These are phyloP conservation scores for Gracilariopsis chorda DNA, from an alignment of 23 red algal species.

Conservation along the genomic window DNA sequence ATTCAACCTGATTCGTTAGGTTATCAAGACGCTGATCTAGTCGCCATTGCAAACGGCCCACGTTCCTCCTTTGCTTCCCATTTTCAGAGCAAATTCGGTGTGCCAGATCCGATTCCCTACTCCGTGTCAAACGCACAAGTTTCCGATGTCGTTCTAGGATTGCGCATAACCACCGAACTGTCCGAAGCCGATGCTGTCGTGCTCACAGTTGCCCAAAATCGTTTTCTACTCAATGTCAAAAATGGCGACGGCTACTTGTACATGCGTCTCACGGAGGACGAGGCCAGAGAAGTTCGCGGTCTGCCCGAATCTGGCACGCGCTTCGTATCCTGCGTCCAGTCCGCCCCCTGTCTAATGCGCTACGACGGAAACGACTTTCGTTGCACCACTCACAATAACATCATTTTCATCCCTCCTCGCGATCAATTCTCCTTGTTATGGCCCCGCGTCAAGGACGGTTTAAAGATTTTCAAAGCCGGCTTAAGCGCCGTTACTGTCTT, in stretches of 20 bases:
- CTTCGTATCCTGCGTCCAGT: not conserved
- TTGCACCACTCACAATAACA: not conserved
- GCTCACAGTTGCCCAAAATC: slow-evolving; percentile 13
- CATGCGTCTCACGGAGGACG: slow-evolving; percentile 16
- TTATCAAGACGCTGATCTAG: not conserved
- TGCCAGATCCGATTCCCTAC: not conserved
- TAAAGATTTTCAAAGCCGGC: not conserved
- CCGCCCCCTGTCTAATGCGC: slow-evolving; percentile 5
- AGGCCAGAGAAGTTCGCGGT: not conserved
- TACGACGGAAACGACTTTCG: not conserved
- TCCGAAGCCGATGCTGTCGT: not conserved
- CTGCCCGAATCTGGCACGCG: not conserved
- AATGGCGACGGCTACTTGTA: slow-evolving; percentile 6
- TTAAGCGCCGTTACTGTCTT: not conserved
- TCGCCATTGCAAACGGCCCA: not conserved
- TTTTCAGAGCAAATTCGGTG: not conserved
- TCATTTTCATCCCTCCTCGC: not conserved
- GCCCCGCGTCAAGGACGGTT: slow-evolving; percentile 1
- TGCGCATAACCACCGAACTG: not conserved
- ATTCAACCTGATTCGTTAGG: not conserved
- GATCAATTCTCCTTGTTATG: not conserved
- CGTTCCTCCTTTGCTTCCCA: not conserved
- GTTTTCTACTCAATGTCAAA: not conserved
- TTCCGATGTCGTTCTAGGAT: not conserved
- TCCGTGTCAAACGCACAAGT: not conserved